phyloP scores from a whole-genome alignment of 768 basidiomycete genomes.

The Leccinellum albellum region DNA sequence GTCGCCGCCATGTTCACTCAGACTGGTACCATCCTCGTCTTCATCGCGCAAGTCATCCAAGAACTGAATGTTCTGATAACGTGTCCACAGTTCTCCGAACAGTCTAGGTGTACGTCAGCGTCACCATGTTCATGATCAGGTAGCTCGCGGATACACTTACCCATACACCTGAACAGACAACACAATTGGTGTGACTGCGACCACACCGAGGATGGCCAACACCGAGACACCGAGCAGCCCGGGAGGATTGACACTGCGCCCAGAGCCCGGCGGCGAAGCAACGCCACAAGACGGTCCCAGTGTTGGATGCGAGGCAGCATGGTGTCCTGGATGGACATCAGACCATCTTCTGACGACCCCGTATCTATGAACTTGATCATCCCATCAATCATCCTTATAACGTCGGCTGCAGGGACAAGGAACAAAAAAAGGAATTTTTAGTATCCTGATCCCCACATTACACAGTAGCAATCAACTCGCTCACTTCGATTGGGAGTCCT shows the following conservation, averaged over 20 bases:
- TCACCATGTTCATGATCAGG: neutral
- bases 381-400: neutral
- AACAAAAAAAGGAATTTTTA: neutral
- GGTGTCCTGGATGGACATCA: neutral
- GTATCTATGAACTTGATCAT: neutral
- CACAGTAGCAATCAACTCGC: neutral
- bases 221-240: conserved; percentile 18
- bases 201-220: conserved; percentile 11
- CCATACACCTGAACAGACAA: neutral
- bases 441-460: neutral
- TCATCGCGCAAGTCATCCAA: neutral
- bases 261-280: neutral
- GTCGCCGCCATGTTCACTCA: neutral
- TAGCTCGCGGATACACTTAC: conserved; percentile 6
- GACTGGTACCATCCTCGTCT: too few relatives aligned
- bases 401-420: neutral
- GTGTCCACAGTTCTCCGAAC: neutral
- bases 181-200: conserved; percentile 7
- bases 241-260: conserved; percentile 9
- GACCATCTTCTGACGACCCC: neutral
- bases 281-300: neutral
- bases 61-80: conserved; percentile 1
- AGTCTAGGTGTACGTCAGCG: conserved; percentile 1
- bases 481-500: conserved; percentile 17
- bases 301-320: neutral